A percentile compares a stretch with the other conserved stretches of the same genome.
phyloP scores from a whole-genome alignment of 192 early-diverging fungal genomes.

The Chytriomyces sp. region DNA sequence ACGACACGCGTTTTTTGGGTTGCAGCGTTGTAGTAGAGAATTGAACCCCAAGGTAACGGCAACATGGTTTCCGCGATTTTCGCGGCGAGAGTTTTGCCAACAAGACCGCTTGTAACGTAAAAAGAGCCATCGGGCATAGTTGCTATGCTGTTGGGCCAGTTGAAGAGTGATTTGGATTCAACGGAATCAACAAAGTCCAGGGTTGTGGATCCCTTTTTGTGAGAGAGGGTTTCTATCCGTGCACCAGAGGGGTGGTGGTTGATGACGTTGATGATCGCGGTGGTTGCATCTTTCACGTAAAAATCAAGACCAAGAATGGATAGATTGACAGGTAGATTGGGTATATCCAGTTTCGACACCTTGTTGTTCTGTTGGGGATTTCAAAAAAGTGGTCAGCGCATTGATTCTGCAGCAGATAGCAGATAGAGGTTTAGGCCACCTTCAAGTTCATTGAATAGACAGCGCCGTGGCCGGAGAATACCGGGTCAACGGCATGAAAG shows the following conservation, averaged over 20 bases:
- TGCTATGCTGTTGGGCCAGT: slow-evolving; percentile 5
- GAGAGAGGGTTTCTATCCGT: slow-evolving; percentile 16
- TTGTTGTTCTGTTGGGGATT: neutral
- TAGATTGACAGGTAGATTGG: neutral
- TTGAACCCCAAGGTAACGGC: slow-evolving; percentile 3
- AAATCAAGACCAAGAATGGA: neutral
- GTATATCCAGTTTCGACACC: neutral
- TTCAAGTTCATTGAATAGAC: slow-evolving; percentile 21
- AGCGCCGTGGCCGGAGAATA: slow-evolving; percentile 14
- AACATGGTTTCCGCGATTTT: neutral
- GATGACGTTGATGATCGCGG: slow-evolving; percentile 9
- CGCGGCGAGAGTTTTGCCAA: neutral
- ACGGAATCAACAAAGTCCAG: neutral
- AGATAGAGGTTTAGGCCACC: slow-evolving; percentile 1
- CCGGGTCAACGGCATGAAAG: neutral
- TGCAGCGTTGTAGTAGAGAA: slow-evolving; percentile 22
- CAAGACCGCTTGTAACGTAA: slow-evolving; percentile 21
- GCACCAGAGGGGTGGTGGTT: slow-evolving; percentile 18
- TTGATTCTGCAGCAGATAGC: neutral
- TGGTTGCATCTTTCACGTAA: neutral
- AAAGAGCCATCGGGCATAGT: neutral
- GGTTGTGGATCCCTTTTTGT: slow-evolving; percentile 12
- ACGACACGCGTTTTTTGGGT: slow-evolving; percentile 12
- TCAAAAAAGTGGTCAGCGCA: neutral
- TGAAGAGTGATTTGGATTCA: neutral